Percentiles rank a stretch among this genome's conserved stretches.
phyloP scores from a whole-genome alignment of 768 basidiomycete species.

The Calvatia gigantea region DNA sequence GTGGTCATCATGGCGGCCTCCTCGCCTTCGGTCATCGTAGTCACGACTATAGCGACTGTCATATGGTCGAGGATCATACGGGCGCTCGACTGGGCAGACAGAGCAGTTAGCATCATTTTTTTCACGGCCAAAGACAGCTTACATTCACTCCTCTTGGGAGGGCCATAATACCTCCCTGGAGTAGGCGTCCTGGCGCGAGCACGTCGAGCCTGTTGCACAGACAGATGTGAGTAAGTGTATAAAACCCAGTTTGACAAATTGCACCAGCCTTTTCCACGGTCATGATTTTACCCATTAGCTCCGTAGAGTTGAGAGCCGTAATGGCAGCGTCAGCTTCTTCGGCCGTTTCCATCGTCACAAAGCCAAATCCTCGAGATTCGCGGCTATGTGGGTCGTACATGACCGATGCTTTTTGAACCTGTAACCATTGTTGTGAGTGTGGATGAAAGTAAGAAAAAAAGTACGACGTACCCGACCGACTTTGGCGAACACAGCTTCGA shows the following conservation, averaged over 20 bases:
- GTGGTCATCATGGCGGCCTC: conserved; percentile 43
- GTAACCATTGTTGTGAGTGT: not conserved
- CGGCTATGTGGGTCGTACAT: conserved; percentile 72
- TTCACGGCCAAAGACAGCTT: conserved; percentile 17
- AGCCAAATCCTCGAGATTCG: conserved; percentile 72
- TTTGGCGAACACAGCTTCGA: conserved; percentile 87
- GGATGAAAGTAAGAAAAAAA: conserved; percentile 8
- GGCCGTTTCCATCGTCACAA: conserved; percentile 65
- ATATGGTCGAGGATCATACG: conserved; percentile 90
- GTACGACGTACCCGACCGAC: conserved; percentile 47
- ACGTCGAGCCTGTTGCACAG: conserved; percentile 67
- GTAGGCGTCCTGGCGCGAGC: conserved; percentile 91
- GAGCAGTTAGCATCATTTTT: not conserved
- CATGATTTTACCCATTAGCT: conserved; percentile 83
- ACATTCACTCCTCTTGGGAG: conserved; percentile 78
- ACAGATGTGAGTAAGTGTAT: conserved; percentile 3
- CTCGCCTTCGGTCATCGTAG: conserved; percentile 51
- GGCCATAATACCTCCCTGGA: conserved; percentile 92
- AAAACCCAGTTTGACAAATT: not conserved
- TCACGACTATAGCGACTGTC: conserved; percentile 82
- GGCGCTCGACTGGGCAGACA: conserved; percentile 60
- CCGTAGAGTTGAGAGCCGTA: conserved; percentile 76
- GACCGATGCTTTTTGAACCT: conserved; percentile 74
- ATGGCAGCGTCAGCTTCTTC: conserved; percentile 95
- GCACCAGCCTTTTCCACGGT: conserved; percentile 79